Base-by-base conservation (phyloP, 225 moss, liverwort and hornwort genomes). In the Thuidium tamariscinum region DNA sequence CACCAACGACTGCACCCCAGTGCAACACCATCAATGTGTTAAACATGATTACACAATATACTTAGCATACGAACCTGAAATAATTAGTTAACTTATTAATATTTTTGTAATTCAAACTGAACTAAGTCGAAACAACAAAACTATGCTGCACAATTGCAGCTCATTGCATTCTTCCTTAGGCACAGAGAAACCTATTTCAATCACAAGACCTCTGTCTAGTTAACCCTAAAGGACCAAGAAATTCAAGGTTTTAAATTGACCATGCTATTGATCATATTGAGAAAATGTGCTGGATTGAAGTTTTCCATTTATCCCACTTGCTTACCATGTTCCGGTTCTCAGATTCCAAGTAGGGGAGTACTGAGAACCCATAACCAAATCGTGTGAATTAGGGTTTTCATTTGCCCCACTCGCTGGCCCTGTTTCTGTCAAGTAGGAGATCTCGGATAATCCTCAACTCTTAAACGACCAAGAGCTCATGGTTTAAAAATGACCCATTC, bases 1-100 rank as follows among this genome's bases (percentile, higher is more conserved):
- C 79, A 90, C 86, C 87, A 74, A 80, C 49, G 62, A 67, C 91
- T 91, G 87, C 82, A 86, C 21, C 79, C 20, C 54, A 84, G 51
- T 26, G 34, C 56, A 85, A 60, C 48, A 65, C 52, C 77, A 60
- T 23, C 8, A 68, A 56, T 13, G 56, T 16, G 29, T 21, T 15
- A 82, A 79, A 32, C 29, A 57, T 10, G 27, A n/a, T 66, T 80
- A 73, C 39, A 34, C 34, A 75, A n/a, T 37, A 27, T n/a, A 32
- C 37, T 70, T 36, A 44, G 32, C 51, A 34, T 32, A 21, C 11
- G 25, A 65, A 49, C 17, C 81, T 81, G 36, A 81, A 65, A 64
- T 36, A 17, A 49, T 36, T 81, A 65, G 32, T 49, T n/a, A n/a
- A 30, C n/a, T 23, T 60, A 1, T 9, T 22, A 5, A 17, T 64